Evolutionary conservation across 2,329 filamentous ascomycete species (phyloP).

Genomic region (Gnomoniopsis sp.): DNA sequence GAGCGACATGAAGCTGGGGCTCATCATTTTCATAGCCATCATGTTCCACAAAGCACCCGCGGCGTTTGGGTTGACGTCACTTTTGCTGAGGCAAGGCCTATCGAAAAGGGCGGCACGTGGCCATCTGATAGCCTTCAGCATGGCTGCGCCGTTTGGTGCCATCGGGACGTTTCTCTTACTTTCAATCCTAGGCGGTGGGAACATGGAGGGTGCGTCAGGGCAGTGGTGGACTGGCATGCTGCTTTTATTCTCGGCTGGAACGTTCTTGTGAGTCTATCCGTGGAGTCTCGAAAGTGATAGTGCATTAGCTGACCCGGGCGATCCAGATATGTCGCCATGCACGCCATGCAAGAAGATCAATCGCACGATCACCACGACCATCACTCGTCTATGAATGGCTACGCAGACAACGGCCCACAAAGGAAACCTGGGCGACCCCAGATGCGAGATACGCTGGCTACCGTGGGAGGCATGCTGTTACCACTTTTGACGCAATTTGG

Average conservation of each 20-base stretch:
- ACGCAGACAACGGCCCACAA: conserved; percentile 45
- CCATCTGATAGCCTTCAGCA: conserved; percentile 85
- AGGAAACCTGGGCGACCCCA: conserved; percentile 54
- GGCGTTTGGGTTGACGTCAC: conserved; percentile 88
- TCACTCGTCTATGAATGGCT: conserved; percentile 47
- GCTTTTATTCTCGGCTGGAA: conserved; percentile 91
- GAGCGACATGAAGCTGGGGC: conserved; percentile 69
- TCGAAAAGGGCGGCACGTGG: conserved; percentile 80
- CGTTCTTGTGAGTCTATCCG: conserved; percentile 75
- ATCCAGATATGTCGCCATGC: conserved; percentile 90
- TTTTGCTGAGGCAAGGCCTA: conserved; percentile 85
- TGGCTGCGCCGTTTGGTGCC: conserved; percentile 85
- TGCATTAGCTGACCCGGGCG: neutral
- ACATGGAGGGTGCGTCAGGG: conserved; percentile 56
- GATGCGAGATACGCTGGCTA: conserved; percentile 67
- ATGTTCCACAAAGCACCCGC: conserved; percentile 98
- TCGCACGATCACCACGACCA: conserved; percentile 50
- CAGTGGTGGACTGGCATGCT: conserved; percentile 91
- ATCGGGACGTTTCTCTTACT: conserved; percentile 79
- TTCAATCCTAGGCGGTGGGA: conserved; percentile 64
- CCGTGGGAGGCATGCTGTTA: conserved; percentile 72
- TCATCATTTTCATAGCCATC: conserved; percentile 93
- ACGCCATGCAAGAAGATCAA: conserved; percentile 85
- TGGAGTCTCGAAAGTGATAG: neutral
- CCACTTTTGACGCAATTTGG: conserved; percentile 76